phyloP scores from a whole-genome alignment of 345 rosid species.

The Lepidium africanum region DNA sequence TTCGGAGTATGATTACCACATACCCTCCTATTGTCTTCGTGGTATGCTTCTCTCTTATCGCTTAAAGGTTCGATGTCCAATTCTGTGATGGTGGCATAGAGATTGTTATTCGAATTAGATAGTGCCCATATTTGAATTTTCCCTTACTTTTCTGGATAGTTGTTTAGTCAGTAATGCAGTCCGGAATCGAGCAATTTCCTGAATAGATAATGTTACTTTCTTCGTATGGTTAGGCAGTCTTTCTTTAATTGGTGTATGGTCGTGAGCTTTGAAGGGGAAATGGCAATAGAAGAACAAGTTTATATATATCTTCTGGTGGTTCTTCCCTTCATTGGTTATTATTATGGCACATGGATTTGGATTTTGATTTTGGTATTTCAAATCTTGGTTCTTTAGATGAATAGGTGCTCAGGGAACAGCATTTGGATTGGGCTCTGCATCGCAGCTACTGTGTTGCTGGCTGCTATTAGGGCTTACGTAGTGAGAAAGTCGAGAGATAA shows the following conservation, averaged over 20 bases:
- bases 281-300: neutral
- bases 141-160: neutral
- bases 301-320: neutral
- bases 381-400: constrained; percentile 35
- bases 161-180: neutral
- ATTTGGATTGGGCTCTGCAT: constrained; percentile 41
- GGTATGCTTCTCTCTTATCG: constrained; percentile 32
- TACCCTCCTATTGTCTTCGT: constrained; percentile 50
- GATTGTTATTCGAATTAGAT: neutral
- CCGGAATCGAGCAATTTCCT: neutral
- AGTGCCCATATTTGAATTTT: neutral
- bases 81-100: neutral
- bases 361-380: neutral
- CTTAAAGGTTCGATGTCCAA: neutral
- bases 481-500: constrained; percentile 39
- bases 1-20: constrained; percentile 36
- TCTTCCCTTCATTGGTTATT: neutral
- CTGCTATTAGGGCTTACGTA: constrained; percentile 40
- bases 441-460: constrained; percentile 44
- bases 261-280: neutral
- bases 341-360: neutral
- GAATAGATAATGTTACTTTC: neutral
- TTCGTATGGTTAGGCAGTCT: neutral
- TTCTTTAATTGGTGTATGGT: neutral
- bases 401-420: constrained; percentile 28